Evolutionary conservation across 75 land plant species (phyloP), one percentile per base, ranked within the genome.

Genomic region (Isoetes taiwanensis): DNA sequence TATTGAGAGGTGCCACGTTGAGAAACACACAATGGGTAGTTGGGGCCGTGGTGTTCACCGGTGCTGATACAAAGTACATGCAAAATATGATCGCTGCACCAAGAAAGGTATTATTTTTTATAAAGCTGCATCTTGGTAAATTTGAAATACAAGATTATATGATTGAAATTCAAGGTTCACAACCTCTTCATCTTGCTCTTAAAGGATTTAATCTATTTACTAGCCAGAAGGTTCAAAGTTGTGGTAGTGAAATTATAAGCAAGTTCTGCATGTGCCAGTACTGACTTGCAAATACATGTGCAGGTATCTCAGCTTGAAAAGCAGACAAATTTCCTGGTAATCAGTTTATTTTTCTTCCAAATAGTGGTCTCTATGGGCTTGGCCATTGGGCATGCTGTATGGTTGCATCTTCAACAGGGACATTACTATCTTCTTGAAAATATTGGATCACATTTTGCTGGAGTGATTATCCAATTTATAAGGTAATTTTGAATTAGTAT

Each of bases 1-100:
- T 71, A 8, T 28, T 65, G 1, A 34, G 74, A 53, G 74, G 74
- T 32, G 69, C 69, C 19, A 64, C 58, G 20, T 48, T 71, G 1
- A 62, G 74, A 2, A 71, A 71, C 23, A 71, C 74, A 0, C 37
- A 65, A 39, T 71, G 74, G 74, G 63, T 71, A 6, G 37, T 71
- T 8, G 74, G 74, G 2, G 62, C 57, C 1, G 67, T 70, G 28
- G 63, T 71, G 10, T 71, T 57, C 33, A 71, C 74, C 26, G 74
- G 74, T 37, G 63, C 28, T 0, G 74, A 71, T 53, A 71, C 74
- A 28, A 71, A 71, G 34, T 29, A 55, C 39, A 54, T 71, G 57
- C 66, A 41, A 31, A 71, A 64, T 63, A 71, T 54, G 68, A 57
- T 65, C 9, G 14, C 46, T 19, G 57, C 50, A 24, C 68, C 30